phyloP scores from a whole-genome alignment of 2,329 filamentous ascomycete genomes.

The Neopestalotiopsis sp. region DNA sequence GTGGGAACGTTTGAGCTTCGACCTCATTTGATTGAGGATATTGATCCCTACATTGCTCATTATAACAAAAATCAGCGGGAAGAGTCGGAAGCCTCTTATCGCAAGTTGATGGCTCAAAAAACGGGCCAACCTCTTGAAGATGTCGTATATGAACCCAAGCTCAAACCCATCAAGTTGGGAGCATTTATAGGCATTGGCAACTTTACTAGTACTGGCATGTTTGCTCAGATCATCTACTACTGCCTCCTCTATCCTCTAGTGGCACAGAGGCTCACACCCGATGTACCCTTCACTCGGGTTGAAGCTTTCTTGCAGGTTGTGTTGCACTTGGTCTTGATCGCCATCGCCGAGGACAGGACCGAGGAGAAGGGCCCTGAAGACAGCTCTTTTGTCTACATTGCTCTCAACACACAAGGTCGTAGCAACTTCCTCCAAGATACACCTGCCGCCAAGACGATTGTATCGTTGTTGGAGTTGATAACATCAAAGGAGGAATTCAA shows the following conservation, averaged over 20 bases:
- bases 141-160: constrained; percentile 88
- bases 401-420: constrained; percentile 68
- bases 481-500: constrained; percentile 77
- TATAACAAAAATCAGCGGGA: constrained; percentile 98
- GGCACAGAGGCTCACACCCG: constrained; percentile 71
- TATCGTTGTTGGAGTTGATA: constrained; percentile 66
- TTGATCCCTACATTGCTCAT: constrained; percentile 95
- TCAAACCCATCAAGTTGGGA: constrained; percentile 77
- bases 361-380: constrained; percentile 56
- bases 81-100: constrained; percentile 90
- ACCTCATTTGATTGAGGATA: constrained; percentile 80
- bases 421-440: constrained; percentile 66
- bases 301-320: constrained; percentile 93
- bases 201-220: constrained; percentile 85
- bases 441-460: constrained; percentile 65
- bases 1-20: constrained; percentile 94
- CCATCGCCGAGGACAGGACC: constrained; percentile 80
- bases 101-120: constrained; percentile 84
- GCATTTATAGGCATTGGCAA: constrained; percentile 77
- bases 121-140: constrained; percentile 81
- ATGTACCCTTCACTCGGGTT: constrained; percentile 79
- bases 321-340: constrained; percentile 84
- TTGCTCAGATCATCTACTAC: constrained; percentile 89
- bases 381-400: constrained; percentile 75
- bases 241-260: constrained; percentile 82